Percentiles rank a stretch among this genome's conserved stretches.
Conservation (phyloP, 1,139 yeast species). For the Candida buenavistaensis region DNA sequence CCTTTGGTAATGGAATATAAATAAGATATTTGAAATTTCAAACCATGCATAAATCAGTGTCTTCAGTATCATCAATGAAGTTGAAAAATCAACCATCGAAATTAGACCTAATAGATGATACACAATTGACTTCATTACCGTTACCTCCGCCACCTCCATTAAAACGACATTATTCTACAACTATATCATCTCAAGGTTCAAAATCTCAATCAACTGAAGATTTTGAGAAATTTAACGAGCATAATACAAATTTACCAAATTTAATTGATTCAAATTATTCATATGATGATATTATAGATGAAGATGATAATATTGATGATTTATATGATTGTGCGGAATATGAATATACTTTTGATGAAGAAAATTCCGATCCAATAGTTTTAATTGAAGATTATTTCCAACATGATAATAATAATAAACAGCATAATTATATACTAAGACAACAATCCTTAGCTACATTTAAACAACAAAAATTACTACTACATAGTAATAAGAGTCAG, state of each 20-base stretch:
- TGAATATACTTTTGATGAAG: slow-evolving; percentile 18
- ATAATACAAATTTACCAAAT: too few relatives aligned
- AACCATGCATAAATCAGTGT: slow-evolving; percentile 3
- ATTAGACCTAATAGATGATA: slow-evolving; percentile 62
- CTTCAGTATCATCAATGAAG: slow-evolving; percentile 1
- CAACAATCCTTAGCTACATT: slow-evolving; percentile 42
- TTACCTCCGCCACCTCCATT: slow-evolving; percentile 52
- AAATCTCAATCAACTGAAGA: neutral
- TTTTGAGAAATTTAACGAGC: too few relatives aligned
- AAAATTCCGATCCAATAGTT: slow-evolving; percentile 48
- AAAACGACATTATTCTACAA: slow-evolving; percentile 2
- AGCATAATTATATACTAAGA: slow-evolving; percentile 17
- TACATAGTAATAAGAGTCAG: neutral
- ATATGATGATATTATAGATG: slow-evolving; percentile 12
- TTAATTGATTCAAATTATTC: slow-evolving; percentile 7
- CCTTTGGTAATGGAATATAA: neutral
- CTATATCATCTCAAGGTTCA: too few relatives aligned
- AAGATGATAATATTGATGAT: slow-evolving; percentile 15
- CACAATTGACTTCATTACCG: slow-evolving; percentile 65
- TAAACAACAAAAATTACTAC: slow-evolving; percentile 24
- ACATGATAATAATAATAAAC: slow-evolving; percentile 8
- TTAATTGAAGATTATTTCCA: slow-evolving; percentile 51
- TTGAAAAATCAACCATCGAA: slow-evolving; percentile 46
- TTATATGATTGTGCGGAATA: slow-evolving; percentile 15
- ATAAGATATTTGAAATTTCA: neutral